Percentiles rank a stretch among this genome's conserved stretches.
Evolutionary conservation across 1,284 basidiomycete genomes (phyloP).

Genomic region (Trametes polyzona): DNA sequence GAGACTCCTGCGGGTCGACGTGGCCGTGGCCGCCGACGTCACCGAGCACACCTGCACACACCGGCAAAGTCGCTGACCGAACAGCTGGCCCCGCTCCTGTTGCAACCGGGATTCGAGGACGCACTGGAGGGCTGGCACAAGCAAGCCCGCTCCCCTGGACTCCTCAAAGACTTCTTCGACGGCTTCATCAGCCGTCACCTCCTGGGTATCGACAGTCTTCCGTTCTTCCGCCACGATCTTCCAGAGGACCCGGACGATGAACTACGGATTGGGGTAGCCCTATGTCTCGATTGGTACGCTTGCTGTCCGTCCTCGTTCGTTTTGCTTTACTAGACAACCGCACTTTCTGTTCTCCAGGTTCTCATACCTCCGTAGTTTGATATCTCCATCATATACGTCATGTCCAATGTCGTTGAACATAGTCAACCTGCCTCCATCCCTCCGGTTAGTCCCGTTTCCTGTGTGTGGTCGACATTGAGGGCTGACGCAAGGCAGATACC

Average conservation of each 20-base stretch:
- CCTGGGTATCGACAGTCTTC: constrained; percentile 18
- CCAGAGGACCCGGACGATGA: constrained; percentile 15
- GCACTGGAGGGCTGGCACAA: constrained; percentile 25
- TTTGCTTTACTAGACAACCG: neutral
- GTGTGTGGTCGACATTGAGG: too few species aligned
- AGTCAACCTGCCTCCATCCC: constrained; percentile 33
- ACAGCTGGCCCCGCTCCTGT: constrained; percentile 21
- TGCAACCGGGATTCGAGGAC: constrained; percentile 27
- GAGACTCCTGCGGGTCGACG: too few species aligned
- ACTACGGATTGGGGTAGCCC: constrained; percentile 30
- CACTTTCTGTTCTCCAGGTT: constrained; percentile 31
- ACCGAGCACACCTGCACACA: constrained; percentile 2
- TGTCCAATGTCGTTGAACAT: constrained; percentile 37
- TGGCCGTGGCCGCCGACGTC: neutral
- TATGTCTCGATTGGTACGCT: constrained; percentile 37
- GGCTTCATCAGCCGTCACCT: constrained; percentile 25
- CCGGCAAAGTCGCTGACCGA: constrained; percentile 11
- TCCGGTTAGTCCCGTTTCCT: constrained; percentile 24
- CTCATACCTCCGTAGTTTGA: constrained; percentile 37
- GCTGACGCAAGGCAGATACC: constrained; percentile 31
- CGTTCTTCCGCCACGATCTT: constrained; percentile 26
- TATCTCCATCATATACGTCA: constrained; percentile 39
- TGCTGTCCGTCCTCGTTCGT: too few species aligned
- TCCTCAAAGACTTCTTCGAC: constrained; percentile 31
- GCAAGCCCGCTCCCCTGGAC: constrained; percentile 8